Evolutionary conservation across 2,329 filamentous ascomycete species (phyloP).

Genomic region (Nothomitra cinnamomea): DNA sequence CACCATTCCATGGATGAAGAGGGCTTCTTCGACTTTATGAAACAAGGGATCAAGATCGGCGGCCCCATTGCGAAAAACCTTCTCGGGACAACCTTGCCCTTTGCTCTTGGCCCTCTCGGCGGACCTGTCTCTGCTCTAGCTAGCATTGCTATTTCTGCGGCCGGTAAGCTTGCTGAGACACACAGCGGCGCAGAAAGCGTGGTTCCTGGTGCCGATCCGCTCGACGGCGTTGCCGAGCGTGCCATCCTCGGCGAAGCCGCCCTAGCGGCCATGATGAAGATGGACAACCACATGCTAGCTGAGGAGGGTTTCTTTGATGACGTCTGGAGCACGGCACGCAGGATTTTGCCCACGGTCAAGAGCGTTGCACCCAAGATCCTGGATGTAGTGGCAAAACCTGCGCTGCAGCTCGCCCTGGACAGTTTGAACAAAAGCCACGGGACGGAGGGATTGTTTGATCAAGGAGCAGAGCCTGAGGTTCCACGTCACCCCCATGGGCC

Average conservation of each 20-base stretch:
- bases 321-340: background rate
- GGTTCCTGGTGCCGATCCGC: background rate
- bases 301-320: conserved; percentile 1
- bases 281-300: conserved; percentile 2
- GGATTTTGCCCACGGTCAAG: background rate
- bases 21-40: conserved; percentile 6
- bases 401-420: background rate
- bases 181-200: conserved; percentile 2
- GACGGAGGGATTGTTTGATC: background rate
- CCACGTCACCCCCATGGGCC: background rate
- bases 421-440: background rate
- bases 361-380: conserved; percentile 6
- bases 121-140: conserved; percentile 3
- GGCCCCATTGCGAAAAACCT: background rate
- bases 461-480: background rate
- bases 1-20: conserved; percentile 4
- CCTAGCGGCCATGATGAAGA: conserved; percentile 4
- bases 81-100: background rate
- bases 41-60: conserved; percentile 5
- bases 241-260: conserved; percentile 7
- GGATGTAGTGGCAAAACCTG: conserved; percentile 6
- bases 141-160: conserved; percentile 2
- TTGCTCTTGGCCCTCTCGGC: conserved; percentile 4
- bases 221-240: conserved; percentile 5
- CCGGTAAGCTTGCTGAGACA: conserved; percentile 5